Base-by-base conservation (phyloP, 2,329 filamentous ascomycete species). In the Tolypocladium ophioglossoides region DNA sequence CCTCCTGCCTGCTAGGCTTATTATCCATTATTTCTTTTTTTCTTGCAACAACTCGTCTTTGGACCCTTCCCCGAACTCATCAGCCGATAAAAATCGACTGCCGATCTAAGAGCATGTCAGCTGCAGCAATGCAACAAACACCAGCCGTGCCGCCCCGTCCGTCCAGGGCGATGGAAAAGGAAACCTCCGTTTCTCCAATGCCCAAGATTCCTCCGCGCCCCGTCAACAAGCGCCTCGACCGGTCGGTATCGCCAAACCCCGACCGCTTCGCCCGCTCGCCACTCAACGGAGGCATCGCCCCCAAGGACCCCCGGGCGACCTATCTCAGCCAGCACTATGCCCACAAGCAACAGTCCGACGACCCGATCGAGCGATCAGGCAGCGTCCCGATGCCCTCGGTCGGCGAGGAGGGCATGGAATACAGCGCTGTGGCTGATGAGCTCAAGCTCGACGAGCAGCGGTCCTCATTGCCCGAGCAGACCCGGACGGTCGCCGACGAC, bases 371-470 rank as follows among this genome's bases (percentile, higher is more conserved):
- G 44, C 86, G 89, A 51, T 83, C 87, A 38, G 81, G 83, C 50
- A 95, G 89, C 66, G 89, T 96, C 54, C 81, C 82, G 37, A 80
- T 96, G 66, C 92, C 92, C 18, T 87, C 87, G 1, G 79, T 96
- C 54, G 92, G 92, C 55, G 85, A 96, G 67, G 92, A 96, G 73
- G 92, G 92, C 58, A 83, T 78, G 61, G 92, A 96, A 73, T 96
- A 96, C 72, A 89, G 83, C 52, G 86, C 68, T 24, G 68, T 78
- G 37, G 64, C 76, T 37, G 74, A 76, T n/a, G 77, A 79, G 57
- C 52, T 64, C 51, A 52, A 61, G 50, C 55, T 59, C 22, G 61
- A 60, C 34, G 53, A 58, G 59, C 71, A 72, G 66, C 61, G 59
- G 51, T 70, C 70, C 54, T 64, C 70, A 37, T 78, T 80, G 6